phyloP scores from a whole-genome alignment of 1,284 basidiomycete species.

The Taiwanofungus camphoratus region DNA sequence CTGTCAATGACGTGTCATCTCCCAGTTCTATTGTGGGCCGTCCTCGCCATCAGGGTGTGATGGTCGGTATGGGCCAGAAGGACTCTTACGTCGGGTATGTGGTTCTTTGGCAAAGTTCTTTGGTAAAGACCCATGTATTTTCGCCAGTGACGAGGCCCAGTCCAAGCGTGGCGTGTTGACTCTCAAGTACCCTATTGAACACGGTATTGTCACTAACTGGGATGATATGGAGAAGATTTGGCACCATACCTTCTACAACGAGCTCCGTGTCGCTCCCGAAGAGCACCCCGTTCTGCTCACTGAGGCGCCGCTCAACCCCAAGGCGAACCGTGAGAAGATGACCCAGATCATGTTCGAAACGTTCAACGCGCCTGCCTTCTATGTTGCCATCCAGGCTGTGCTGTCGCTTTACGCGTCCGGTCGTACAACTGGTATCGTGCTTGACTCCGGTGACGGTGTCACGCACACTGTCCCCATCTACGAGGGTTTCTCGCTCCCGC shows the following conservation, averaged over 20 bases:
- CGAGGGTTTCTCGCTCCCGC: constrained; percentile 92
- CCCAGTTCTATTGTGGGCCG: constrained; percentile 84
- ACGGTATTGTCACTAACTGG: constrained; percentile 94
- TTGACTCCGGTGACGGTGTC: constrained; percentile 93
- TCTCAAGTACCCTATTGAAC: constrained; percentile 82
- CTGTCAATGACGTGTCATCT: constrained; percentile 3
- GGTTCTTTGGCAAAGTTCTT: constrained; percentile 5
- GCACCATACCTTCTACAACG: constrained; percentile 90
- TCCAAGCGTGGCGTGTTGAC: constrained; percentile 95
- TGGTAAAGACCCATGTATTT: constrained; percentile 4
- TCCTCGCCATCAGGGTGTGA: constrained; percentile 89
- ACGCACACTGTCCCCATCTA: constrained; percentile 93
- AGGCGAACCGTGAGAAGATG: constrained; percentile 95
- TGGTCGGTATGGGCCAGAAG: constrained; percentile 87
- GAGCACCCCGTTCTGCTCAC: constrained; percentile 93
- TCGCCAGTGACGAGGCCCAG: constrained; percentile 80
- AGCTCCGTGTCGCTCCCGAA: constrained; percentile 80
- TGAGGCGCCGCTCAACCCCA: constrained; percentile 91
- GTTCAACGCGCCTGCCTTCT: constrained; percentile 92
- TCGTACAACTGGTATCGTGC: constrained; percentile 89
- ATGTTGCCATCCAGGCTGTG: constrained; percentile 91
- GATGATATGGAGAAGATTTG: constrained; percentile 96
- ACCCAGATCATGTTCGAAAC: constrained; percentile 98
- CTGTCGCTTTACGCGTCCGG: constrained; percentile 91
- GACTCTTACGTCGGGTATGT: constrained; percentile 84